Evolutionary conservation across 1,139 yeast genomes (phyloP).

Genomic region (Trichomonascaceae sp.): DNA sequence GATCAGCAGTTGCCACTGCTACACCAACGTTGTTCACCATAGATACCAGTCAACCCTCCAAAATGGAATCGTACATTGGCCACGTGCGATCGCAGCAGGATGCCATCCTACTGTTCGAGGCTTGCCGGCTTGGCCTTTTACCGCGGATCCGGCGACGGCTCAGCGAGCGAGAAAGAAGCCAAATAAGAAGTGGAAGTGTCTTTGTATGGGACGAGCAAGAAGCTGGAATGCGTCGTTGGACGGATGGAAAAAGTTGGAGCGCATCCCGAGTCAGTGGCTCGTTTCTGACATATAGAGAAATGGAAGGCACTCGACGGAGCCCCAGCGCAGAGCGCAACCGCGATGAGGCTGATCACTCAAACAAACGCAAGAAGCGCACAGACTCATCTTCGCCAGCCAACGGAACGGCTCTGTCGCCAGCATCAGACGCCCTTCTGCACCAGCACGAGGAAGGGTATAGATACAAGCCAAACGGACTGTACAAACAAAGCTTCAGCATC

Average conservation of each 20-base stretch:
- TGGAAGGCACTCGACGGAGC: conserved; percentile 25
- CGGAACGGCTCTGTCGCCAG: no score
- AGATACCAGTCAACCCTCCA: no score
- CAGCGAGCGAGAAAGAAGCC: conserved; percentile 36
- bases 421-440: conserved; percentile 6
- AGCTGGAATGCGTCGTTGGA: conserved; percentile 53
- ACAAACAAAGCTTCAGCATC: conserved; percentile 46
- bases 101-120: conserved; percentile 44
- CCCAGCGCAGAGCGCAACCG: conserved; percentile 7
- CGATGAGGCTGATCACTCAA: background rate
- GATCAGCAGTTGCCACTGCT: no score
- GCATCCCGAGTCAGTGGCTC: conserved; percentile 48
- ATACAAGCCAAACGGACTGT: conserved; percentile 36
- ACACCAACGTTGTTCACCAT: no score
- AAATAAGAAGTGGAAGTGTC: conserved; percentile 37
- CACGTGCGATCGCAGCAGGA: conserved; percentile 37
- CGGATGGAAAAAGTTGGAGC: conserved; percentile 51
- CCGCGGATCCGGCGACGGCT: conserved; percentile 40
- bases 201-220: conserved; percentile 50
- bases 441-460: conserved; percentile 19
- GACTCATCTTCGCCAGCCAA: conserved; percentile 3
- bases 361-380: conserved; percentile 6
- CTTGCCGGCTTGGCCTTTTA: conserved; percentile 34
- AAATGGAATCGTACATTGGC: conserved; percentile 43
- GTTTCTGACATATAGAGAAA: conserved; percentile 42